These are phyloP conservation scores for Penicillium argentinense DNA, from an alignment of 495 filamentous ascomycete genomes.

Conservation along the genomic window DNA sequence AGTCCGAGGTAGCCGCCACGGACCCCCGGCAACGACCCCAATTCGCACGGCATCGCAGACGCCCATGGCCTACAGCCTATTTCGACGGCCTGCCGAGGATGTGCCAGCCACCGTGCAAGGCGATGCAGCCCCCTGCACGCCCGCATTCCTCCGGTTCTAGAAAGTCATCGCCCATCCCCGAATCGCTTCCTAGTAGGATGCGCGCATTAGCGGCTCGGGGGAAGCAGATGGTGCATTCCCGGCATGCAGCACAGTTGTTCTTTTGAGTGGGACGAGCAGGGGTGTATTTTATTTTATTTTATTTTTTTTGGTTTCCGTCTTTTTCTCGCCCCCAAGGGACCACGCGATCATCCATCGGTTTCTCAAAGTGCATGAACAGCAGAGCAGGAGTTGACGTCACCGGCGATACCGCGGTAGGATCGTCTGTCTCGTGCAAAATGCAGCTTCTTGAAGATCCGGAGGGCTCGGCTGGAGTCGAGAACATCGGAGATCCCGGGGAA, in stretches of 20 bases:
- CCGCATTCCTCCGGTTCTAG: conserved; percentile 22
- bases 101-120: too few relatives aligned
- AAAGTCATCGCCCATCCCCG: conserved; percentile 22
- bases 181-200: conserved; percentile 21
- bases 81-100: conserved; percentile 2
- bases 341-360: background rate
- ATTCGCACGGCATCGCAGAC: too few relatives aligned
- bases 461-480: background rate
- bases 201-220: conserved; percentile 39
- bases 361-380: conserved; percentile 19
- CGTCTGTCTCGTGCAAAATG: background rate
- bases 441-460: conserved; percentile 1
- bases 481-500: too few relatives aligned
- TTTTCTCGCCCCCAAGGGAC: background rate
- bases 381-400: conserved; percentile 14
- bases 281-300: conserved; percentile 1
- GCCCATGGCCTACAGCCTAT: too few relatives aligned
- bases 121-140: conserved; percentile 2
- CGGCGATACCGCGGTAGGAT: background rate
- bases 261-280: conserved; percentile 5
- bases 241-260: conserved; percentile 23
- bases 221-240: conserved; percentile 32
- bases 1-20: background rate
- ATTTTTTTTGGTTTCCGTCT: too few relatives aligned
- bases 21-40: too few relatives aligned